Conservation (phyloP, 2,329 filamentous ascomycete species). For the Stachybotrys elegans region DNA sequence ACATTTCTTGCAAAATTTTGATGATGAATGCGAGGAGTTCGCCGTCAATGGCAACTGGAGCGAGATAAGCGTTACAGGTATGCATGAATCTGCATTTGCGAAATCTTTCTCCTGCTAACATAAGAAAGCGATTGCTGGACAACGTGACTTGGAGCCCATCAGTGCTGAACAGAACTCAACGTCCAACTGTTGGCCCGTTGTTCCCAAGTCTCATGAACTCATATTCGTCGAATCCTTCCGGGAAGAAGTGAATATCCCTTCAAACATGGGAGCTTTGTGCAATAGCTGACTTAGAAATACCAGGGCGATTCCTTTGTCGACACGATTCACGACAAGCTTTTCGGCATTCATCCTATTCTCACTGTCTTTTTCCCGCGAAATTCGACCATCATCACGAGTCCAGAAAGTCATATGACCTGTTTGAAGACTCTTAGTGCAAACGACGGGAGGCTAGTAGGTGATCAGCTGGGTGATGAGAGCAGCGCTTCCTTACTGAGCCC, state of each 20-base stretch:
- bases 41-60: slow-evolving; percentile 2
- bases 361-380: slow-evolving; percentile 12
- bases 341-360: slow-evolving; percentile 5
- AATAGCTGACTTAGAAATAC: neutral
- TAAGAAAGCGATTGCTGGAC: slow-evolving; percentile 6
- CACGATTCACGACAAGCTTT: neutral
- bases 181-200: slow-evolving; percentile 10
- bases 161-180: slow-evolving; percentile 7
- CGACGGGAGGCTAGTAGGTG: too few species aligned
- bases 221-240: slow-evolving; percentile 5
- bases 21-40: slow-evolving; percentile 7
- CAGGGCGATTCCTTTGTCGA: slow-evolving; percentile 1
- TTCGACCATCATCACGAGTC: too few species aligned
- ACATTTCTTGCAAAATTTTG: too few species aligned
- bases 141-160: neutral
- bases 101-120: neutral
- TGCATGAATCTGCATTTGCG: neutral
- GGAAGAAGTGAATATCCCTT: neutral
- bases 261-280: neutral
- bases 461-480: too few species aligned
- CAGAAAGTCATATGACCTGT: too few species aligned
- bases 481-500: too few species aligned
- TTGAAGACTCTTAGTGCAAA: too few species aligned
- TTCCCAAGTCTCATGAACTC: slow-evolving; percentile 5
- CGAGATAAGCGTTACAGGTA: slow-evolving; percentile 2